Evolutionary conservation across 1,284 basidiomycete species (phyloP).

Genomic region (Leccinum fallax): DNA sequence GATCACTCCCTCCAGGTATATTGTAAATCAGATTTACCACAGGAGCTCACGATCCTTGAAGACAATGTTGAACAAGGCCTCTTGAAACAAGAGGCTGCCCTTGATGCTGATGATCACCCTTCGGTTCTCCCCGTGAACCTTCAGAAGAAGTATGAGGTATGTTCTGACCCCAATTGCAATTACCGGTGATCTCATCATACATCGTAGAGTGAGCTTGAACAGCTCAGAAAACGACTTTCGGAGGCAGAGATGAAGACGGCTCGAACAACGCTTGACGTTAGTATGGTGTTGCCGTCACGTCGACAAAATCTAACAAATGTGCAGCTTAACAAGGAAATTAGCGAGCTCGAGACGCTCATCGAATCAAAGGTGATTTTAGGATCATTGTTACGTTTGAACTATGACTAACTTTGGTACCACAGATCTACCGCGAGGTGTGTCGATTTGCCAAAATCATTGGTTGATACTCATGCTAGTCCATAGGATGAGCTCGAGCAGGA

Average conservation of each 20-base stretch:
- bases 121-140: constrained; percentile 37
- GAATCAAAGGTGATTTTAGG: constrained; percentile 73
- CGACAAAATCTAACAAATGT: constrained; percentile 12
- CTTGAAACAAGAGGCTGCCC: constrained; percentile 50
- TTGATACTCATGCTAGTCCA: constrained; percentile 8
- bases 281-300: constrained; percentile 24
- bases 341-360: constrained; percentile 85
- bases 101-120: constrained; percentile 37
- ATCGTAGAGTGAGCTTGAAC: constrained; percentile 63
- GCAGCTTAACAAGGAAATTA: constrained; percentile 88
- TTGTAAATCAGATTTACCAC: constrained; percentile 10
- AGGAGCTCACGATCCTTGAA: constrained; percentile 77
- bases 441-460: background rate
- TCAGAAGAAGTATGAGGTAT: constrained; percentile 57
- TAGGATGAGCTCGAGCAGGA: constrained; percentile 90
- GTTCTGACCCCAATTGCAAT: constrained; percentile 14
- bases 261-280: constrained; percentile 69
- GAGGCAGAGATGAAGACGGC: constrained; percentile 76
- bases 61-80: constrained; percentile 71
- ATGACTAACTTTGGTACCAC: constrained; percentile 15
- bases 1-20: background rate
- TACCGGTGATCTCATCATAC: constrained; percentile 11
- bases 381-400: background rate
- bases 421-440: constrained; percentile 86
- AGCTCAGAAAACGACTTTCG: constrained; percentile 64